These are phyloP conservation scores for Tricholoma matsutake DNA, from an alignment of 768 basidiomycete genomes.

Conservation along the genomic window DNA sequence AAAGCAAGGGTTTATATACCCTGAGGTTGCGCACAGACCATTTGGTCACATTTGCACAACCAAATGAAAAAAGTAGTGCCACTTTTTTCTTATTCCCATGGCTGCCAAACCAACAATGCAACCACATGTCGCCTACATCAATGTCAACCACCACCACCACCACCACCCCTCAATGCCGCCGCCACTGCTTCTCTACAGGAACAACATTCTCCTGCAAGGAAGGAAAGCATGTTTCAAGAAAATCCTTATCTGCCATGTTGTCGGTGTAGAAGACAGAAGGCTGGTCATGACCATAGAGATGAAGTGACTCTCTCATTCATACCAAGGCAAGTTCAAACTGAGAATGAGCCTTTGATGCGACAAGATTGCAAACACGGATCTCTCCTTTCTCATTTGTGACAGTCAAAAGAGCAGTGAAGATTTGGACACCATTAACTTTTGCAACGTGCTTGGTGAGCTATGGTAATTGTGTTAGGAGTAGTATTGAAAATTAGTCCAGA, in stretches of 20 bases:
- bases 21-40: too few relatives aligned
- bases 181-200: constrained; percentile 5
- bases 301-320: not conserved
- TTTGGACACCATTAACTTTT: constrained; percentile 20
- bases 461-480: too few relatives aligned
- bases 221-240: constrained; percentile 12
- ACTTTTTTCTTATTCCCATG: too few relatives aligned
- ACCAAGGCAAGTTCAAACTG: constrained; percentile 27
- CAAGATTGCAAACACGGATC: constrained; percentile 19
- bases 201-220: constrained; percentile 12
- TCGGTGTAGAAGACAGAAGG: constrained; percentile 28
- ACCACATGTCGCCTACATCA: too few relatives aligned
- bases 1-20: too few relatives aligned
- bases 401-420: constrained; percentile 25
- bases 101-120: too few relatives aligned
- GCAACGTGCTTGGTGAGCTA: constrained; percentile 26
- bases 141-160: too few relatives aligned
- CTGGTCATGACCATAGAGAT: not conserved
- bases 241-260: constrained; percentile 25
- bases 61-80: too few relatives aligned
- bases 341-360: constrained; percentile 29
- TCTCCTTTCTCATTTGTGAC: constrained; percentile 27
- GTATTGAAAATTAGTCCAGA: too few relatives aligned
- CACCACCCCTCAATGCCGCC: too few relatives aligned
- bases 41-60: too few relatives aligned